Evolutionary conservation across 2,329 filamentous ascomycete genomes (phyloP).

Genomic region (Ophiostoma montium): DNA sequence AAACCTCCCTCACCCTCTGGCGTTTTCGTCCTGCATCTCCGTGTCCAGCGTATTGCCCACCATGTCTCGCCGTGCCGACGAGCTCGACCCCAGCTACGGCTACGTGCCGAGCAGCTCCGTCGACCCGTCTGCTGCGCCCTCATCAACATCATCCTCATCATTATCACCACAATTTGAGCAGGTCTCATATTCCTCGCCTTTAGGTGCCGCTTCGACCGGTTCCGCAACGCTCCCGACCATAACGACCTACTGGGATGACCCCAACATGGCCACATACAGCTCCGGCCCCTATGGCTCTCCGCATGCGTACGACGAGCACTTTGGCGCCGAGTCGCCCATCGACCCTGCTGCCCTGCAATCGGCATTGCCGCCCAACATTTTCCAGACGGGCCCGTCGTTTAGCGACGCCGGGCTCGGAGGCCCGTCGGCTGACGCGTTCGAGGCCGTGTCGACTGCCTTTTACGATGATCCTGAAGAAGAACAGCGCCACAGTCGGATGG

Average conservation of each 20-base stretch:
- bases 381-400: slow-evolving; percentile 18
- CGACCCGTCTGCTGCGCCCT: background rate
- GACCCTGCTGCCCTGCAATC: slow-evolving; percentile 39
- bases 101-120: background rate
- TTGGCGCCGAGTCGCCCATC: slow-evolving; percentile 34
- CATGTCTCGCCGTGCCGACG: slow-evolving; percentile 18
- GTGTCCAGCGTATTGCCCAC: background rate
- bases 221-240: slow-evolving; percentile 23
- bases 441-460: slow-evolving; percentile 23
- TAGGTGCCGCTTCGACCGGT: background rate
- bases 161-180: slow-evolving; percentile 8
- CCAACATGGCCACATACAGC: too few relatives aligned
- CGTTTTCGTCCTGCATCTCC: background rate
- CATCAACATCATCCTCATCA: background rate
- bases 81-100: slow-evolving; percentile 5
- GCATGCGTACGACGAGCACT: slow-evolving; percentile 22
- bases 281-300: slow-evolving; percentile 23
- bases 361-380: slow-evolving; percentile 39
- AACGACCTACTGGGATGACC: slow-evolving; percentile 39
- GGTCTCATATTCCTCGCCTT: background rate
- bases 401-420: background rate
- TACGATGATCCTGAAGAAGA: slow-evolving; percentile 22
- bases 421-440: slow-evolving; percentile 17
- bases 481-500: slow-evolving; percentile 21
- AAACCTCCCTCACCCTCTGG: background rate